phyloP scores from a whole-genome alignment of 352 stramenopile genomes.

The Discostella stelligera region DNA sequence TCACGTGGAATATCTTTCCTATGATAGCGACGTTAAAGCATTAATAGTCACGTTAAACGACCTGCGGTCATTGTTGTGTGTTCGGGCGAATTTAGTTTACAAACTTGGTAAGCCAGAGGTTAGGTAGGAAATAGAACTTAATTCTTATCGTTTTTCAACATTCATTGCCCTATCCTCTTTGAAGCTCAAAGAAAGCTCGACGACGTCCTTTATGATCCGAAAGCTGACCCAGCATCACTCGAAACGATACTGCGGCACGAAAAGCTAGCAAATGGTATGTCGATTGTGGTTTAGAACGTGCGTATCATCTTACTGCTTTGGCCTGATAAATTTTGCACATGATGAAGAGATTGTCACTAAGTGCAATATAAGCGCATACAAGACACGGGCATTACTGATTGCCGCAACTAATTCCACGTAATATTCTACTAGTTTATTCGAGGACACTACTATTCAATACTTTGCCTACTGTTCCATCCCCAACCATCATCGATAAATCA shows the following conservation, averaged over 20 bases:
- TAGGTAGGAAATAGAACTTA: neutral
- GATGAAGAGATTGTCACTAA: slow-evolving; percentile 2
- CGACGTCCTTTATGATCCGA: slow-evolving; percentile 22
- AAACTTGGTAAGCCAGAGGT: slow-evolving; percentile 15
- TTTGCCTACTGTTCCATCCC: neutral
- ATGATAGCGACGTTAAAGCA: slow-evolving; percentile 14
- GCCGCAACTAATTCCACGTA: neutral
- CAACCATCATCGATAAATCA: neutral
- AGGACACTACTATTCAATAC: too few species aligned
- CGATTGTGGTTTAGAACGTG: neutral
- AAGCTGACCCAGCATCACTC: slow-evolving; percentile 27
- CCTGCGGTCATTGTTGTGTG: slow-evolving; percentile 23
- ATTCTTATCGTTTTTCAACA: neutral
- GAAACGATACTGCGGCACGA: neutral
- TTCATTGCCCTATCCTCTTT: neutral
- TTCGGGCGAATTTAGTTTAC: slow-evolving; percentile 11
- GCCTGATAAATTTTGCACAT: neutral
- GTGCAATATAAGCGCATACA: slow-evolving; percentile 22
- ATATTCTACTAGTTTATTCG: too few species aligned
- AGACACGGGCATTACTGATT: slow-evolving; percentile 22
- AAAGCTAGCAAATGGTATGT: slow-evolving; percentile 1
- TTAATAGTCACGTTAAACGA: slow-evolving; percentile 32
- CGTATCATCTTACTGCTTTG: neutral
- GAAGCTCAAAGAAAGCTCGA: slow-evolving; percentile 28
- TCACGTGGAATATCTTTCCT: neutral